phyloP scores from a whole-genome alignment of 768 basidiomycete species.

The Pleurotus djamor region DNA sequence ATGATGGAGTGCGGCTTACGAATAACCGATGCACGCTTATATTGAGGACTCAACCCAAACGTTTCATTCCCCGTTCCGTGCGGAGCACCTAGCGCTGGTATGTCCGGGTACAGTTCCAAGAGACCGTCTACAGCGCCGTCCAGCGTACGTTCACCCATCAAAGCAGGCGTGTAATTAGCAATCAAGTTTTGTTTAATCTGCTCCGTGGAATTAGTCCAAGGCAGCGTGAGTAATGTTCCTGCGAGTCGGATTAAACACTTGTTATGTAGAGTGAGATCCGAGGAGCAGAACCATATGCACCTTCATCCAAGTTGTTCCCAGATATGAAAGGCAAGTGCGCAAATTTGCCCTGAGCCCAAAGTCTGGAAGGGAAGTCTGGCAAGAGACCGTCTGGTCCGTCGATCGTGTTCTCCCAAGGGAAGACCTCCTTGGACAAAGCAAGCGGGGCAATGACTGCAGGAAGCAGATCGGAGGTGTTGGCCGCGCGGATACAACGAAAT shows the following conservation, averaged over 20 bases:
- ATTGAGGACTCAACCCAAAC: constrained; percentile 36
- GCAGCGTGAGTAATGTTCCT: constrained; percentile 30
- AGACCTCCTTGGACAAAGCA: constrained; percentile 11
- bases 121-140: constrained; percentile 16
- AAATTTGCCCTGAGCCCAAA: constrained; percentile 23
- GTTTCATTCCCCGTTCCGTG: constrained; percentile 42
- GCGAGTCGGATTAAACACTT: background rate
- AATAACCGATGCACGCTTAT: constrained; percentile 34
- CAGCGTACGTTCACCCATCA: constrained; percentile 16
- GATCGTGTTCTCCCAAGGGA: constrained; percentile 34
- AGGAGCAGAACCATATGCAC: constrained; percentile 22
- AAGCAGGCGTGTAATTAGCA: constrained; percentile 21
- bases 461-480: constrained; percentile 12
- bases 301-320: constrained; percentile 44
- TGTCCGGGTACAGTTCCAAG: constrained; percentile 37
- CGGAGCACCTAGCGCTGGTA: constrained; percentile 39
- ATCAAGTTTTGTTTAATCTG: constrained; percentile 16
- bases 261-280: background rate
- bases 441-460: constrained; percentile 11
- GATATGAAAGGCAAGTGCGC: constrained; percentile 39
- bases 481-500: constrained; percentile 29
- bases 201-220: constrained; percentile 19
- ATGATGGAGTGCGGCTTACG: constrained; percentile 7
- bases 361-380: constrained; percentile 33
- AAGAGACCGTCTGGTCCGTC: constrained; percentile 39